Percentiles rank a stretch among this genome's conserved stretches.
These are phyloP conservation scores for Umbelopsis vinacea DNA, from an alignment of 192 early-diverging fungal genomes.

Conservation along the genomic window DNA sequence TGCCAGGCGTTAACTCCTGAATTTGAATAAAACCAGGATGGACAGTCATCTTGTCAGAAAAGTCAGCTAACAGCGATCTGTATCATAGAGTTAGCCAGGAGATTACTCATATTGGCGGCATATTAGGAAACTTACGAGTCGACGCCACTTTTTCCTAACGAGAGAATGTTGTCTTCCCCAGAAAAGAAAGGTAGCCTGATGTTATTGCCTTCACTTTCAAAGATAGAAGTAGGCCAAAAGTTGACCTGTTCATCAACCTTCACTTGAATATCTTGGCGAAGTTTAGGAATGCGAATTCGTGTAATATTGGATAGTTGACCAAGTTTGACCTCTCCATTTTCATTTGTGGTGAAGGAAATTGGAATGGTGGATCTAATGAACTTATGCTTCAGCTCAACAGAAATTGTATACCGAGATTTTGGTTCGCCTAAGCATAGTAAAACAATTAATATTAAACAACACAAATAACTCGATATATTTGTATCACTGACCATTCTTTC, in stretches of 20 bases:
- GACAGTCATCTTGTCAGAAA: background rate
- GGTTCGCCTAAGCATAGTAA: constrained; percentile 38
- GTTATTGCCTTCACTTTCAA: background rate
- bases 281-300: background rate
- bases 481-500: constrained; percentile 20
- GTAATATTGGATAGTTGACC: constrained; percentile 33
- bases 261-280: background rate
- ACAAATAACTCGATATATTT: background rate
- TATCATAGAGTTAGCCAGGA: background rate
- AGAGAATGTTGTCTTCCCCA: background rate
- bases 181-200: constrained; percentile 10
- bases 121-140: background rate
- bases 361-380: constrained; percentile 4
- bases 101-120: background rate
- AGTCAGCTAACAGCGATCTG: background rate
- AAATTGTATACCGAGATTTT: constrained; percentile 19
- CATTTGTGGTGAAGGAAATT: constrained; percentile 36
- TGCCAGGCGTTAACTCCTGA: background rate
- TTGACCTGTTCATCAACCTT: constrained; percentile 3
- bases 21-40: background rate
- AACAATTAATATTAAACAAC: background rate
- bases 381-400: constrained; percentile 36
- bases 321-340: constrained; percentile 42
- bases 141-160: background rate
- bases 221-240: background rate